phyloP scores from a whole-genome alignment of 768 basidiomycete species.

The Psilocybe cubensis region DNA sequence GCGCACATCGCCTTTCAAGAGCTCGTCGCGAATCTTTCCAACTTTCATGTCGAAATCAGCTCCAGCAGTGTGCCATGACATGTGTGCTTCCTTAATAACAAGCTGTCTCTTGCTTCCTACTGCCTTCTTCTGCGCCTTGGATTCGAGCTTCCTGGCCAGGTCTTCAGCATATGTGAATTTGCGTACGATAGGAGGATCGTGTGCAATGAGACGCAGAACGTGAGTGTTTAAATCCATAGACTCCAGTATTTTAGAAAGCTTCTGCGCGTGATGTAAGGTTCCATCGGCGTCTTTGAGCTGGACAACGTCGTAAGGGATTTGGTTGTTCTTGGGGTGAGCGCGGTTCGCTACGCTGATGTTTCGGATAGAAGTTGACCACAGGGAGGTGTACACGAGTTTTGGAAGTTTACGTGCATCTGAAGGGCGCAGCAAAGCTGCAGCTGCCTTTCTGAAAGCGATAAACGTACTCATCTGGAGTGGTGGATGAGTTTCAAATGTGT shows the following conservation, averaged over 20 bases:
- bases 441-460: constrained; percentile 32
- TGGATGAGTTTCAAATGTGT: background rate
- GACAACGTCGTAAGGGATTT: constrained; percentile 24
- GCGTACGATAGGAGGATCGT: constrained; percentile 63
- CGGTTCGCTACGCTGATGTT: background rate
- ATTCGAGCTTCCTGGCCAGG: constrained; percentile 32
- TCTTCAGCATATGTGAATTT: constrained; percentile 37
- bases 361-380: constrained; percentile 8
- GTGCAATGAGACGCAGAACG: constrained; percentile 59
- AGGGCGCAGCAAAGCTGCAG: constrained; percentile 21
- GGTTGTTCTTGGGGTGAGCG: constrained; percentile 23
- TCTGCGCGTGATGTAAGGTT: constrained; percentile 10
- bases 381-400: background rate
- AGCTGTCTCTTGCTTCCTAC: constrained; percentile 39
- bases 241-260: constrained; percentile 47
- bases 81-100: constrained; percentile 65
- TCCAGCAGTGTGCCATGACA: constrained; percentile 66
- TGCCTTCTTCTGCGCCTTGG: constrained; percentile 41
- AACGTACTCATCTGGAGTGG: constrained; percentile 30
- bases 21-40: constrained; percentile 54
- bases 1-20: constrained; percentile 56
- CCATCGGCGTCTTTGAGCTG: constrained; percentile 23
- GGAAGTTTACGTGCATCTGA: background rate
- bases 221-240: constrained; percentile 42
- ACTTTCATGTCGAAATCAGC: constrained; percentile 73